These are phyloP conservation scores for Posidonia oceanica DNA, from an alignment of 116 monocot genomes.

Conservation along the genomic window DNA sequence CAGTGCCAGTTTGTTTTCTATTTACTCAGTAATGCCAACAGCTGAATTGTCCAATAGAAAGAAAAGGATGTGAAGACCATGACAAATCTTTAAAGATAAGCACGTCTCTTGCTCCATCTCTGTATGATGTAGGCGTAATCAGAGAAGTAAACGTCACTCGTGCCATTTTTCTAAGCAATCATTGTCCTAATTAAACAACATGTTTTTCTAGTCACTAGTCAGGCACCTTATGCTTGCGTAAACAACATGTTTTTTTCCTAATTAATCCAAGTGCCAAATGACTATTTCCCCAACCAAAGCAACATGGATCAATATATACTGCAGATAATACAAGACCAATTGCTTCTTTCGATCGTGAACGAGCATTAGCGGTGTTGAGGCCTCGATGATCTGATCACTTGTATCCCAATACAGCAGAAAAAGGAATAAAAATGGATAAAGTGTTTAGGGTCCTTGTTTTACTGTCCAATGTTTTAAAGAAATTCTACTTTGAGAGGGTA, in stretches of 20 bases:
- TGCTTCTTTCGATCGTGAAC: neutral
- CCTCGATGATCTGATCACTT: too few relatives aligned
- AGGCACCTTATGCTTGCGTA: neutral
- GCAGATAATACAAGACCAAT: neutral
- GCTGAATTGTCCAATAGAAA: neutral
- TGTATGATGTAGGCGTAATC: neutral
- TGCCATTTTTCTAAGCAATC: neutral
- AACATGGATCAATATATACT: neutral
- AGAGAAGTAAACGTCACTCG: neutral
- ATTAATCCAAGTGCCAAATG: neutral
- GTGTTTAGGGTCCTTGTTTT: too few relatives aligned
- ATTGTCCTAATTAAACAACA: too few relatives aligned
- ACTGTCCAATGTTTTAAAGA: too few relatives aligned
- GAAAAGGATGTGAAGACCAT: too few relatives aligned
- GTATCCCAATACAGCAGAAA: too few relatives aligned
- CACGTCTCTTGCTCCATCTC: too few relatives aligned
- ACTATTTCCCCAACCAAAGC: neutral
- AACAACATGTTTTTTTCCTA: neutral
- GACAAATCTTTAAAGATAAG: too few relatives aligned
- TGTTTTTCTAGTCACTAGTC: too few relatives aligned
- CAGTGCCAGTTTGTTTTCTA: slow-evolving; percentile 37
- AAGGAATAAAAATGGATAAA: too few relatives aligned
- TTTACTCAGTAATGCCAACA: slow-evolving; percentile 30
- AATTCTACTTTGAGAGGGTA: too few relatives aligned
- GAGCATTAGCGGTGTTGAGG: too few relatives aligned